Evolutionary conservation across 352 stramenopile genomes (phyloP).

Genomic region (Pythium utonaiense): DNA sequence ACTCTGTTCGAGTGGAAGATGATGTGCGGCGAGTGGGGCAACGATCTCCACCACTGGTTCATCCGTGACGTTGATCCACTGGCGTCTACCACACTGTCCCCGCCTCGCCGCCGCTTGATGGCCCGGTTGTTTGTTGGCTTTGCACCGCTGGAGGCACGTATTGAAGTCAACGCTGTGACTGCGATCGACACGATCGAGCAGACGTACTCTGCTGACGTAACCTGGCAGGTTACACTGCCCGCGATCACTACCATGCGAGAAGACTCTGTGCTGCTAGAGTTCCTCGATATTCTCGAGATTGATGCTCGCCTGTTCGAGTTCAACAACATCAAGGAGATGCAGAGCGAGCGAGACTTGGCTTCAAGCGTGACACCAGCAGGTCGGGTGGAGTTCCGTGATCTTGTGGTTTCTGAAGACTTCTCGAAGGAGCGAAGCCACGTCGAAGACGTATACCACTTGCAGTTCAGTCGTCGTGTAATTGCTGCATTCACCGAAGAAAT

Average conservation of each 20-base stretch:
- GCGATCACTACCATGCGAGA: slow-evolving; percentile 30
- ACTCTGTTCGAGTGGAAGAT: slow-evolving; percentile 62
- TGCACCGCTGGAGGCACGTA: slow-evolving; percentile 19
- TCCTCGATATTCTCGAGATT: slow-evolving; percentile 33
- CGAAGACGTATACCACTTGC: slow-evolving; percentile 23
- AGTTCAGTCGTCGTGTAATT: slow-evolving; percentile 36
- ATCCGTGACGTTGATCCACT: slow-evolving; percentile 40
- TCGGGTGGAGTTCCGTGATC: slow-evolving; percentile 8
- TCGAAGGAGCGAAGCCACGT: not conserved
- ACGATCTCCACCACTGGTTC: slow-evolving; percentile 45
- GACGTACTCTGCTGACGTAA: slow-evolving; percentile 31
- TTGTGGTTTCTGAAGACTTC: not conserved
- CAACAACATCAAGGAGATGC: slow-evolving; percentile 25
- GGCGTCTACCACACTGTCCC: not conserved
- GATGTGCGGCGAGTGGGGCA: slow-evolving; percentile 44
- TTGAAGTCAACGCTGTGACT: slow-evolving; percentile 29
- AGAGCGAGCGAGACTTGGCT: slow-evolving; percentile 9
- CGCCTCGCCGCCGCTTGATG: slow-evolving; percentile 6
- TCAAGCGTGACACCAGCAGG: slow-evolving; percentile 7
- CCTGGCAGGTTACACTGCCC: slow-evolving; percentile 25
- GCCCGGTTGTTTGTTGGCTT: slow-evolving; percentile 26
- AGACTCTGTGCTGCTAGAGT: slow-evolving; percentile 28
- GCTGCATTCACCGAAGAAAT: slow-evolving; percentile 56
- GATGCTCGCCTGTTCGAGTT: slow-evolving; percentile 30
- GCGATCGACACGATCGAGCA: slow-evolving; percentile 29